These are phyloP conservation scores for Globisporangium rhizosaccharum DNA, from an alignment of 352 stramenopile species.

Conservation along the genomic window DNA sequence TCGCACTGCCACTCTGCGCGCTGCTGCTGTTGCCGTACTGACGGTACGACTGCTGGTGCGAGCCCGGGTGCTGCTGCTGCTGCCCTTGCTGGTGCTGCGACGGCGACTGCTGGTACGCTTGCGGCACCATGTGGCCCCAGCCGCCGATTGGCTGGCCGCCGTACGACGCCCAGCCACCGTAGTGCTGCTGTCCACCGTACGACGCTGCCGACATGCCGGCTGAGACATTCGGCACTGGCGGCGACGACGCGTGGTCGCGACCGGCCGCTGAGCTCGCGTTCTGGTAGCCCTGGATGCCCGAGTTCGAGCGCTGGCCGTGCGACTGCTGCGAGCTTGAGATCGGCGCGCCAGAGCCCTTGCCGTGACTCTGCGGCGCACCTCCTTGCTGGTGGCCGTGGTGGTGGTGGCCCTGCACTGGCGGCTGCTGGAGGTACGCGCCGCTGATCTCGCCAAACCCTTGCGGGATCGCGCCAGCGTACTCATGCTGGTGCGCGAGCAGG, in stretches of 20 bases:
- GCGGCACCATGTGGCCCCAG: slow-evolving; percentile 81
- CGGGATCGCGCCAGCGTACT: slow-evolving; percentile 66
- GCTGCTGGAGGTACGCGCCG: slow-evolving; percentile 67
- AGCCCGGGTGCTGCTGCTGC: slow-evolving; percentile 55
- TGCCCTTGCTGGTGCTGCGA: slow-evolving; percentile 48
- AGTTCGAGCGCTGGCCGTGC: slow-evolving; percentile 49
- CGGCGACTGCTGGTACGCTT: slow-evolving; percentile 74
- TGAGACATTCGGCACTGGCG: slow-evolving; percentile 63
- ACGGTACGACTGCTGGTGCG: slow-evolving; percentile 75
- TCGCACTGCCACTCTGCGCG: slow-evolving; percentile 34
- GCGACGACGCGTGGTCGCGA: slow-evolving; percentile 59
- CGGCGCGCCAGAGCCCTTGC: slow-evolving; percentile 43
- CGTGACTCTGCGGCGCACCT: slow-evolving; percentile 53
- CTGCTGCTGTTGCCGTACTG: slow-evolving; percentile 64
- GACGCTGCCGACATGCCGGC: slow-evolving; percentile 44
- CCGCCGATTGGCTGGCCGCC: slow-evolving; percentile 65
- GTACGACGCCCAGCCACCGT: slow-evolving; percentile 71
- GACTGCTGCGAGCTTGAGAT: slow-evolving; percentile 36
- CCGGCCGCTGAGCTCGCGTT: slow-evolving; percentile 24
- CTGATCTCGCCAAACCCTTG: slow-evolving; percentile 85
- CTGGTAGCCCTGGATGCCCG: slow-evolving; percentile 53
- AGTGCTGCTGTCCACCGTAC: slow-evolving; percentile 62
- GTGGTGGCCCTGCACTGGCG: slow-evolving; percentile 39
- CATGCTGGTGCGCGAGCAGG: slow-evolving; percentile 71
- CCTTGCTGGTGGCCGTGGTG: slow-evolving; percentile 56